Base-by-base conservation (phyloP, 208 protist species). In the Novymonas esmeraldas region DNA sequence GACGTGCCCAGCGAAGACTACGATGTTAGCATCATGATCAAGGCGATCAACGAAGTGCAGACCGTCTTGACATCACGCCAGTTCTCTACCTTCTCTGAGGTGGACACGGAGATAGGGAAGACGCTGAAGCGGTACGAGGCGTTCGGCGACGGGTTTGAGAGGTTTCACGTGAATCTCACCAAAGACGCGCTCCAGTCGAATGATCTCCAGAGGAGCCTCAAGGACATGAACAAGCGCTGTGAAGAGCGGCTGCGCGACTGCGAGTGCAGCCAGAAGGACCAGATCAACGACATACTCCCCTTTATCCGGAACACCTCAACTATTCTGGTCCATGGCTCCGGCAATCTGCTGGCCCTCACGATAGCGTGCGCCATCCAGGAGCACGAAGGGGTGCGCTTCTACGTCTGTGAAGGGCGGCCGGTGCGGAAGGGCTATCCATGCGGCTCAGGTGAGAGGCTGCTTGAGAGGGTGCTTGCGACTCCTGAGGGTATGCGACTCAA, bases 321-420 rank as follows among this genome's bases (percentile, higher is more conserved):
- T 20, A 93, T 96, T 64, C 72, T 96, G 3, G 91, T 96, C 57
- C 84, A 93, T 52, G 91, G 91, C 18, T 93, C 80, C 39, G 91
- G 91, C 10, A 77, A 72, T 45, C 66, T 94, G 34, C 73, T 96
- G 7, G 88, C 91, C 7, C 71, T 89, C 29, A 78, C 88, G 0
- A 89, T 96, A 65, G 88, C 88, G 3, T 89, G 81, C 29, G 80
- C 91, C 4, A 87, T 96, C 46, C 82, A 93, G 48, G 78, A 92
- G 69, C 69, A 87, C 33, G 81, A 92, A 67, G 91, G 91, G 16
- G 91, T 93, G 22, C 86, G 84, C 54, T 96, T 96, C 61, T 94
- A 86, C 64, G 83, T 96, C 38, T 93, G 82, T 63, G 88, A 96
- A 58, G 91, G 91, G 5, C 68, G 63, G 2, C 87, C 91, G 2